Base-by-base conservation (phyloP, 116 monocot genomes). In the Cymodocea nodosa region DNA sequence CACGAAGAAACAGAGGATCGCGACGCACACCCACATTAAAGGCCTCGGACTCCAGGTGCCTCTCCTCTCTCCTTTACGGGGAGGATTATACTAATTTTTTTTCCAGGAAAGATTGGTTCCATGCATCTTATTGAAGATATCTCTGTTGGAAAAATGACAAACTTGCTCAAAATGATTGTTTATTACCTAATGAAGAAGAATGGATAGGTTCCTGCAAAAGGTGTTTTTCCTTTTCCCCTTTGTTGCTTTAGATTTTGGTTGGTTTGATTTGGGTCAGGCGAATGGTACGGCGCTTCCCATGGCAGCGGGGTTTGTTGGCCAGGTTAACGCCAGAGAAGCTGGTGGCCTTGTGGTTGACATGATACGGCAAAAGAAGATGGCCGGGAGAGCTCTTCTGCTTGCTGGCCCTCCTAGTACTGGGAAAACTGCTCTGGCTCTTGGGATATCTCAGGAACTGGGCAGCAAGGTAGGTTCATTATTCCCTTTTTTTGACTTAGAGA, bases 361-460 rank as follows among this genome's bases (percentile, higher is more conserved):
- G 90, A 90, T 95, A 35, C 84, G 95, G 49, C 87, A 87, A 71
- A 95, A 95, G 80, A 95, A 95, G 76, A 95, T 95, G 95, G 95
- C 95, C 7, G 95, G 95, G 2, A 61, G 85, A 54, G 95, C 95
- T 9, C 81, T 95, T 17, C 80, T 95, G 17, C 75, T 95, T 16
- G 95, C 90, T 5, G 95, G 95, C 3, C 95, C 95, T 17, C 95
- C 95, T 44, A 87, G 87, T 71, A 90, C 95, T 0, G 95, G 95
- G 4, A 95, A 95, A 71, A 95, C 95, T 20, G 95, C 95, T 22
- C 56, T 95, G n/a, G 95, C 90, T 49, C 95, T 95, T 50, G 95
- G 90, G 20, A 78, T 95, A 20, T 66, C 83, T 56, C 95, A 95
- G 74, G 95, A 95, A 63, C 90, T 95, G 5, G 95, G 95, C 17